phyloP scores from a whole-genome alignment of 768 basidiomycete species.

The Cantharellus anzutake region DNA sequence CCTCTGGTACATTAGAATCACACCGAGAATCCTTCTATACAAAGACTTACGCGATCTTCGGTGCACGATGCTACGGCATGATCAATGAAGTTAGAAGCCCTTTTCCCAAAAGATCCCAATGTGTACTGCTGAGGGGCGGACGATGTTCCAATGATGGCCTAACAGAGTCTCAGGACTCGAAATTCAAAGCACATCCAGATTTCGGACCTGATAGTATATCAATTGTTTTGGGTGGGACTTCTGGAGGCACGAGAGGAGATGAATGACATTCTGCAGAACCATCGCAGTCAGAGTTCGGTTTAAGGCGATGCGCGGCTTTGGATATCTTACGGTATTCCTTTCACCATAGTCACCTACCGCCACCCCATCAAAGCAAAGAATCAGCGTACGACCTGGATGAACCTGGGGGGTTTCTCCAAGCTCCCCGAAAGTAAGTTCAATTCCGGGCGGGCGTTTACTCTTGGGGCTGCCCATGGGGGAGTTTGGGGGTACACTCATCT shows the following conservation, averaged over 20 bases:
- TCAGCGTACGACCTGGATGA: slow-evolving; percentile 4
- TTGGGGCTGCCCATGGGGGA: no score
- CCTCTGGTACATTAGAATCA: no score
- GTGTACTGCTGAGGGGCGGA: neutral
- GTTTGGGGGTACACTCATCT: no score
- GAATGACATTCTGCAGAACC: slow-evolving; percentile 8
- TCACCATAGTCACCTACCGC: slow-evolving; percentile 1
- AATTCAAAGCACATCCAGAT: neutral
- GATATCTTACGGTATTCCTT: slow-evolving; percentile 5
- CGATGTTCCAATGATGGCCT: slow-evolving; percentile 9
- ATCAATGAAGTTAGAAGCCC: neutral
- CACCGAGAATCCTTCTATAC: no score
- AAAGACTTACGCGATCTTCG: slow-evolving; percentile 7
- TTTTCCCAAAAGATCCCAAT: neutral
- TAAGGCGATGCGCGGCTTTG: no score
- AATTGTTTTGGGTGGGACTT: slow-evolving; percentile 15
- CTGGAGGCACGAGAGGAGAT: slow-evolving; percentile 17
- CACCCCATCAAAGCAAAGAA: slow-evolving; percentile 11
- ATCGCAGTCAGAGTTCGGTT: no score
- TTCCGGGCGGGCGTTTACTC: no score
- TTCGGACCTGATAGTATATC: slow-evolving; percentile 11
- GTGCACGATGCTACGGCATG: slow-evolving; percentile 8
- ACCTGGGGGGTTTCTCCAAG: no score
- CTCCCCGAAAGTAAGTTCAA: no score
- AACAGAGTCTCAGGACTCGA: neutral